phyloP scores from a whole-genome alignment of 2,329 filamentous ascomycete species.

The Paracamarosporium sp. region DNA sequence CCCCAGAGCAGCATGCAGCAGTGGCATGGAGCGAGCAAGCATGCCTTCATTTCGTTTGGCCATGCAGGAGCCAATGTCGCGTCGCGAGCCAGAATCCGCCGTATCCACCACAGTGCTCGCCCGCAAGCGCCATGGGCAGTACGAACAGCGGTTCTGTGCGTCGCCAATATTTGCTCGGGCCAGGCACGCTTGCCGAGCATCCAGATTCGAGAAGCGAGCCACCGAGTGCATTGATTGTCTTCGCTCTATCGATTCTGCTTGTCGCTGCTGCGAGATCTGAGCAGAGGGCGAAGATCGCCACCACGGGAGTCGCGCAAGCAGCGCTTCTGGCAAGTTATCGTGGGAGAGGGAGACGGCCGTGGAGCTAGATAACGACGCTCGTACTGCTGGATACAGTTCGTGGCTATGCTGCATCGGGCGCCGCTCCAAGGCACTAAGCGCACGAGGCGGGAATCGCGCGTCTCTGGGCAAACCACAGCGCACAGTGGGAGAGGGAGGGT shows the following conservation, averaged over 20 bases:
- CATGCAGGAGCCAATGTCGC: conserved; percentile 20
- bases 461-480: conserved; percentile 8
- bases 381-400: conserved; percentile 19
- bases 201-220: conserved; percentile 27
- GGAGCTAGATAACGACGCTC: conserved; percentile 27
- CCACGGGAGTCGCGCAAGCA: conserved; percentile 24
- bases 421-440: background rate
- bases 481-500: background rate
- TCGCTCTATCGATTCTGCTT: no score
- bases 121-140: background rate
- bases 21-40: conserved; percentile 12
- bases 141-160: conserved; percentile 6
- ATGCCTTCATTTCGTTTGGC: conserved; percentile 31
- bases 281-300: background rate
- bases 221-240: conserved; percentile 19
- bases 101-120: background rate
- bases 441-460: conserved; percentile 18
- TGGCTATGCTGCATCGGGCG: conserved; percentile 17
- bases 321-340: conserved; percentile 3
- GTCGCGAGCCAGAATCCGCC: conserved; percentile 8
- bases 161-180: conserved; percentile 1
- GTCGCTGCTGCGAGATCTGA: conserved; percentile 29
- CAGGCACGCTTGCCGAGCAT: background rate
- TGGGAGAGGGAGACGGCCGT: background rate
- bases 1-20: conserved; percentile 14